Evolutionary conservation across 805 yeast species (phyloP).

Genomic region (Zygotorulaspora chibaensis): DNA sequence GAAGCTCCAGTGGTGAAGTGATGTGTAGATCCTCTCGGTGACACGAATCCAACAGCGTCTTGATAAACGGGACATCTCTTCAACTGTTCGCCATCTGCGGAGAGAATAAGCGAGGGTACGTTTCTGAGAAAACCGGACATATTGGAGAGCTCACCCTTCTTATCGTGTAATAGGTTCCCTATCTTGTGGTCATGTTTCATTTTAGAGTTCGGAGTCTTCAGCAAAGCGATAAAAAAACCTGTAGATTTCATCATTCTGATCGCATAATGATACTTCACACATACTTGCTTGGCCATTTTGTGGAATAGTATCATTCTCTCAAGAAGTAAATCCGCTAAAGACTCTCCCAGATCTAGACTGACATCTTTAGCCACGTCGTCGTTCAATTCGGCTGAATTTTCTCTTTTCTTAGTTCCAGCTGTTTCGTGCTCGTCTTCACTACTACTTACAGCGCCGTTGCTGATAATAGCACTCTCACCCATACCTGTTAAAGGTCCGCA

Average conservation of each 20-base stretch:
- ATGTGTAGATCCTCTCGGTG: conserved; percentile 16
- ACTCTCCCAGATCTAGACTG: conserved; percentile 38
- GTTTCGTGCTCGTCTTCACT: conserved; percentile 29
- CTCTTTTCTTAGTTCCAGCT: conserved; percentile 16
- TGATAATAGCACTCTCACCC: conserved; percentile 28
- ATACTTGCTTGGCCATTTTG: conserved; percentile 42
- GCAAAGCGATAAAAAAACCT: conserved; percentile 39
- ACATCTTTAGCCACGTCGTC: conserved; percentile 32
- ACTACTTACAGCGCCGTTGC: conserved; percentile 17
- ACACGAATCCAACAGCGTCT: conserved; percentile 34
- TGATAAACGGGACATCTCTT: conserved; percentile 38
- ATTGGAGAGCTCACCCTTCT: conserved; percentile 27
- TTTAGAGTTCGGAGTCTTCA: conserved; percentile 32
- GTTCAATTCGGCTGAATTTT: conserved; percentile 24
- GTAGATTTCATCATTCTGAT: conserved; percentile 63
- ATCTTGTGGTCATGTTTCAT: conserved; percentile 10
- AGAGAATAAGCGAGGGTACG: conserved; percentile 33
- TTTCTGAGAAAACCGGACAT: conserved; percentile 30
- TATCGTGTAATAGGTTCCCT: conserved; percentile 7
- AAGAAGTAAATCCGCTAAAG: conserved; percentile 36
- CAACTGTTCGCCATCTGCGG: conserved; percentile 33
- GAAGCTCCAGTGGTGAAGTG: conserved; percentile 4
- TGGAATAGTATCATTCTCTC: conserved; percentile 42
- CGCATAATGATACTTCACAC: conserved; percentile 60
- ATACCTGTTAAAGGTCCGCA: conserved; percentile 41